These are phyloP conservation scores for Fusarium haematococcum DNA, from an alignment of 2,329 filamentous ascomycete species.

Conservation along the genomic window DNA sequence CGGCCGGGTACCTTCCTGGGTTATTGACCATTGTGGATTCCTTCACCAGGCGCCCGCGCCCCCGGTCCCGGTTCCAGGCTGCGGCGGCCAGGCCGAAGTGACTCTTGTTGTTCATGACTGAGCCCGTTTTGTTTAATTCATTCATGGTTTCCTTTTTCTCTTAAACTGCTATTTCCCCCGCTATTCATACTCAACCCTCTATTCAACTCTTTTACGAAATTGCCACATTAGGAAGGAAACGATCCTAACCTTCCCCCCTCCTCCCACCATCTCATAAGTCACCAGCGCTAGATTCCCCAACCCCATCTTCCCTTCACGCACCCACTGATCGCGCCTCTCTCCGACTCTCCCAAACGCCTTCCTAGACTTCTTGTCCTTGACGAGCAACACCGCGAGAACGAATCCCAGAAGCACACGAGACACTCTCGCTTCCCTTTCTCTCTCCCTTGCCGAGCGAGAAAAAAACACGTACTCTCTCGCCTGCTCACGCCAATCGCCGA, in stretches of 20 bases:
- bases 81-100: slow-evolving; percentile 30
- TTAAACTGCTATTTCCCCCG: background rate
- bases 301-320: background rate
- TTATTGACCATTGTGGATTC: slow-evolving; percentile 10
- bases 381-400: background rate
- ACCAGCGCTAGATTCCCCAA: background rate
- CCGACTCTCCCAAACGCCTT: background rate
- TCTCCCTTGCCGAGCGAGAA: slow-evolving; percentile 8
- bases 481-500: slow-evolving; percentile 26
- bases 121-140: background rate
- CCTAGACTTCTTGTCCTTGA: background rate
- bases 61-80: slow-evolving; percentile 26
- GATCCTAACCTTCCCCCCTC: background rate
- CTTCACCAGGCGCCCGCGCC: slow-evolving; percentile 1
- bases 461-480: slow-evolving; percentile 1
- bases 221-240: background rate
- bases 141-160: background rate
- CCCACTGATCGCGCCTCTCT: too few species aligned
- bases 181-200: background rate
- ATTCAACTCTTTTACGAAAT: background rate
- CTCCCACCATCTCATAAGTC: background rate
- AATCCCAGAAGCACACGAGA: slow-evolving; percentile 1
- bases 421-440: background rate
- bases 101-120: slow-evolving; percentile 17
- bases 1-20: slow-evolving; percentile 5